These are phyloP conservation scores for Chenopodium berlandieri DNA, from an alignment of 148 eudicot genomes.

Conservation along the genomic window DNA sequence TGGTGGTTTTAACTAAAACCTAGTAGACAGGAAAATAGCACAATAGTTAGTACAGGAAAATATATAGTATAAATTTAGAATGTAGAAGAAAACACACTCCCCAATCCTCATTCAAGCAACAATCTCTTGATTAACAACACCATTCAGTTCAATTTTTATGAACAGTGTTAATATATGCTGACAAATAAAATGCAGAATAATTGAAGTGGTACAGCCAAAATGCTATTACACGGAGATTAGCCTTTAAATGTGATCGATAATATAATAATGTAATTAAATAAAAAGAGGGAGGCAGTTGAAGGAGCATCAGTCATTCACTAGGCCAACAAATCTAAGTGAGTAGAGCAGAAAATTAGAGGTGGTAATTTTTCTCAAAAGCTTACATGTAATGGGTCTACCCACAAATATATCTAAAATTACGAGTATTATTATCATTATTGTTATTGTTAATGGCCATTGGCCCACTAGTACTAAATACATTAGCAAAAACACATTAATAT, in stretches of 20 bases:
- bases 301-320: no score
- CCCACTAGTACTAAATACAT: neutral
- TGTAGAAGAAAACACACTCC: neutral
- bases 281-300: no score
- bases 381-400: no score
- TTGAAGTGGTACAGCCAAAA: neutral
- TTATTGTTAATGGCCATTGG: neutral
- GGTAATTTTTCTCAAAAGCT: no score
- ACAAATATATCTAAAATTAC: no score
- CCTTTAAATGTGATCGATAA: no score
- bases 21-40: conserved; percentile 33
- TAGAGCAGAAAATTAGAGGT: no score
- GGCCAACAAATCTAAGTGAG: no score
- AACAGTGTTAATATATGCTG: neutral
- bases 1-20: conserved; percentile 61
- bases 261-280: no score
- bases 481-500: neutral
- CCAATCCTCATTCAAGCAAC: neutral
- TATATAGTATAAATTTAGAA: neutral
- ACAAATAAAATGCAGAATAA: neutral
- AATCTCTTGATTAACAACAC: neutral
- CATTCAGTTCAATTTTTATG: neutral
- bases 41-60: conserved; percentile 2
- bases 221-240: neutral
- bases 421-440: no score